Base-by-base conservation (phyloP, 1,139 yeast genomes). In the Nakaseomyces kungkrabaensis region DNA sequence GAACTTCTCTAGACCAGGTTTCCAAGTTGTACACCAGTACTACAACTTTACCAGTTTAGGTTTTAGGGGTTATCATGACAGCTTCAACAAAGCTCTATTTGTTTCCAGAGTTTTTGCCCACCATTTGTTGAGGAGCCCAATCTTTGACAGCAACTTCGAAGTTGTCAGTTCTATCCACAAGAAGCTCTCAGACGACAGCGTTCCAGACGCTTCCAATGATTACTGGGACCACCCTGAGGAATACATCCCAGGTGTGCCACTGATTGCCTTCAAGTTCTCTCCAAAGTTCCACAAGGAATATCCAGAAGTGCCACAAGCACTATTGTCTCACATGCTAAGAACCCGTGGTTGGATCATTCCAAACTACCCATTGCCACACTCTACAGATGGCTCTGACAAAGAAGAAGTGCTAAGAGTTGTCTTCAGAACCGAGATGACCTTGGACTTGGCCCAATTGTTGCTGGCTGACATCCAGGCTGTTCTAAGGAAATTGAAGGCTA, bases 1-100 rank as follows among this genome's bases (percentile, higher is more conserved):
- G 66, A 89, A 89, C 71, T 89, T 89, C 67, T 85, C 95, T 13
- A 80, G 97, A 66, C 94, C 97, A 3, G 97, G 97, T 1, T 85
- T 81, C 78, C 95, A 89, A 51, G 92, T 89, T 25, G 73, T 89
- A 53, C 88, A 84, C 60, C 97, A 89, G 68, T 89, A 89, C 73
- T 88, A 73, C 73, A 85, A 85, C 66, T 80, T 89, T 61, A 71
- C 88, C 57, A 72, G 79, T 37, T 72, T 81, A 45, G 97, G 96
- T 6, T 70, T 68, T 55, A 76, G 77, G 48, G 97, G 97, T 9
- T 89, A 76, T 72, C 68, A 75, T 53, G 72, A 76, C 52, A 70
- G 81, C 46, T 90, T 85, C 62, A 75, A 76, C 52, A 74, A 75
- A 50, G 79, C 90, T 48, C 65, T 88, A 26, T 61, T 60, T 45